A percentile compares a stretch with the other conserved stretches of the same genome.
These are phyloP conservation scores for Ogataea thermomethanolica DNA, from an alignment of 805 yeast species.

Conservation along the genomic window DNA sequence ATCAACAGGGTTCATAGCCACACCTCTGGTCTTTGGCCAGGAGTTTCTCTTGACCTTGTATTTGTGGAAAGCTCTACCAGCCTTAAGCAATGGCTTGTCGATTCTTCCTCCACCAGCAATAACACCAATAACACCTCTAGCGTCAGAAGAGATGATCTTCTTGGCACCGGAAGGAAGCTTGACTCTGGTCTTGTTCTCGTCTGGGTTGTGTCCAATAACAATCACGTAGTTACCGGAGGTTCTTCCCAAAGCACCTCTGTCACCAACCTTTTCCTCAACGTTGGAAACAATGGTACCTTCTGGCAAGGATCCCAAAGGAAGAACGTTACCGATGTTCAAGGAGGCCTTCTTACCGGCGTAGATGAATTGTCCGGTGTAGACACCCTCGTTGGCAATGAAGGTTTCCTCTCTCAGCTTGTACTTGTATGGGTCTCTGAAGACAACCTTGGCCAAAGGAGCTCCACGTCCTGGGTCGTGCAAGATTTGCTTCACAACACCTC, in stretches of 20 bases:
- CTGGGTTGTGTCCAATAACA: conserved; percentile 98
- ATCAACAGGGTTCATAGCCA: conserved; percentile 99
- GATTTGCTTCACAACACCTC: conserved; percentile 98
- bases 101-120: conserved; percentile 99
- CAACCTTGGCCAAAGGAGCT: conserved; percentile 99
- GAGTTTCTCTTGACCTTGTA: conserved; percentile 99
- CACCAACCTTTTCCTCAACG: conserved; percentile 98
- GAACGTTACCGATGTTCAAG: conserved; percentile 92
- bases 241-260: conserved; percentile 99
- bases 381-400: conserved; percentile 99
- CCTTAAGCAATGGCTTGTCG: conserved; percentile 99
- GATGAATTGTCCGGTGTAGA: conserved; percentile 98
- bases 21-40: conserved; percentile 99
- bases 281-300: conserved; percentile 99
- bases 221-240: conserved; percentile 99
- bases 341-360: conserved; percentile 99
- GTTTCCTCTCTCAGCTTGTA: conserved; percentile 97
- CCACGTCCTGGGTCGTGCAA: conserved; percentile 99
- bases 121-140: conserved; percentile 99
- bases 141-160: conserved; percentile 91
- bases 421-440: conserved; percentile 99
- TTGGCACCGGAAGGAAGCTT: conserved; percentile 99
- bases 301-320: conserved; percentile 96
- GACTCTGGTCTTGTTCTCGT: conserved; percentile 98
- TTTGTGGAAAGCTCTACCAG: conserved; percentile 99